phyloP scores from a whole-genome alignment of 2,329 filamentous ascomycete genomes.

The Coccinonectria pachysandricola region DNA sequence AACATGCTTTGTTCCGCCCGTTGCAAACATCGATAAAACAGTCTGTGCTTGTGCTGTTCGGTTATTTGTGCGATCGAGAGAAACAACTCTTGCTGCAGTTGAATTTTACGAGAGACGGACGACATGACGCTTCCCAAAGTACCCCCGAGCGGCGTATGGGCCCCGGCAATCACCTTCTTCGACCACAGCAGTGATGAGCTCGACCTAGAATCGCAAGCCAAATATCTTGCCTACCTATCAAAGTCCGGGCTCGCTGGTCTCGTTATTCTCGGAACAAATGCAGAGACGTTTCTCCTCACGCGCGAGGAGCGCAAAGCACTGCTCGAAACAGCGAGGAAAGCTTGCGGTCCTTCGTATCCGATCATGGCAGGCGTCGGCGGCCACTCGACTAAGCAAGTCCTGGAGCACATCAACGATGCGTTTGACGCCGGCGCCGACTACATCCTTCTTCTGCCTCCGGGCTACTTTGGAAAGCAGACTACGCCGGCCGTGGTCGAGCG shows the following conservation, averaged over 20 bases:
- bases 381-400: constrained; percentile 53
- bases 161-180: constrained; percentile 45
- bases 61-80: no score
- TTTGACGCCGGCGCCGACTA: constrained; percentile 51
- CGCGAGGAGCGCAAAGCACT: constrained; percentile 47
- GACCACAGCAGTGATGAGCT: constrained; percentile 37
- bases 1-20: no score
- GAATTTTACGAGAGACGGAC: no score
- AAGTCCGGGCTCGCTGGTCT: constrained; percentile 39
- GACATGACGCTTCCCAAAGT: constrained; percentile 10
- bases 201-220: constrained; percentile 34
- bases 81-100: no score
- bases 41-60: no score
- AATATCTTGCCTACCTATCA: constrained; percentile 42
- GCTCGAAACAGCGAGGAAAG: constrained; percentile 54
- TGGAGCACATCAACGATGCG: constrained; percentile 51
- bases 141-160: constrained; percentile 34
- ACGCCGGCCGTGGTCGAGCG: constrained; percentile 45
- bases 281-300: constrained; percentile 45
- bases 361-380: constrained; percentile 63
- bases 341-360: constrained; percentile 76
- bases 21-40: no score
- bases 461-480: constrained; percentile 55
- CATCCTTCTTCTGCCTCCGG: constrained; percentile 49
- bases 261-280: constrained; percentile 45